phyloP scores from a whole-genome alignment of 1,284 basidiomycete species.

The Puccinia horiana region DNA sequence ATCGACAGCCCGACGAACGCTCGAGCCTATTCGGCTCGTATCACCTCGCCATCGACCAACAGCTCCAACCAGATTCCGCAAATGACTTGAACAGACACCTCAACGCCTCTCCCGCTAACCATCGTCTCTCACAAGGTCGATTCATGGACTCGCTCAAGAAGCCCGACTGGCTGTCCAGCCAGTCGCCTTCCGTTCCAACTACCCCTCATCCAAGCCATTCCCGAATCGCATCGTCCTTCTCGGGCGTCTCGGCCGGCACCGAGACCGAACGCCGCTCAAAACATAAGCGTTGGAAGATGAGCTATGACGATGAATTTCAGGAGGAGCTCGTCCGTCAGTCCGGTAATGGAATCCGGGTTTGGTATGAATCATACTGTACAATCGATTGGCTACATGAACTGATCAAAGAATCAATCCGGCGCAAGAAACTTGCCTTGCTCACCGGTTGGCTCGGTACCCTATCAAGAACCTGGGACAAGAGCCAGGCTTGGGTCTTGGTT shows the following conservation, averaged over 20 bases:
- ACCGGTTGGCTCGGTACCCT: constrained; percentile 67
- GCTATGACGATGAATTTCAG: constrained; percentile 28
- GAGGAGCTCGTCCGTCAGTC: constrained; percentile 33
- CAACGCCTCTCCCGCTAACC: constrained; percentile 5
- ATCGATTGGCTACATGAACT: constrained; percentile 60
- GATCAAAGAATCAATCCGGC: constrained; percentile 59
- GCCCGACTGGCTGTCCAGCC: constrained; percentile 13
- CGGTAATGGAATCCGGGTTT: constrained; percentile 51
- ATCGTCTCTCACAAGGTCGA: constrained; percentile 27
- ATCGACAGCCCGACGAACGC: neutral
- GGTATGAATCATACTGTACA: constrained; percentile 56
- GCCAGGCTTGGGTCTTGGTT: constrained; percentile 86
- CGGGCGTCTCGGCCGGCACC: neutral
- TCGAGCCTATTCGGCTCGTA: constrained; percentile 2
- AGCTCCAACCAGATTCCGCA: neutral
- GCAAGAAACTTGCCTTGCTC: constrained; percentile 56
- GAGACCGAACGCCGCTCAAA: constrained; percentile 15
- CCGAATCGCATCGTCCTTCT: neutral
- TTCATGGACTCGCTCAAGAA: constrained; percentile 19
- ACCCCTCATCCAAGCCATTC: neutral
- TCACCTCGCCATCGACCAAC: neutral
- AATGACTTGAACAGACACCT: constrained; percentile 23
- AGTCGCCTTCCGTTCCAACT: constrained; percentile 3
- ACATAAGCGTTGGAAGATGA: constrained; percentile 16
- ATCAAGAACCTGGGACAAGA: constrained; percentile 74